A percentile compares a stretch with the other conserved stretches of the same genome.
Evolutionary conservation across 192 early-diverging fungal genomes (phyloP).

Genomic region (Linnemannia zychae): DNA sequence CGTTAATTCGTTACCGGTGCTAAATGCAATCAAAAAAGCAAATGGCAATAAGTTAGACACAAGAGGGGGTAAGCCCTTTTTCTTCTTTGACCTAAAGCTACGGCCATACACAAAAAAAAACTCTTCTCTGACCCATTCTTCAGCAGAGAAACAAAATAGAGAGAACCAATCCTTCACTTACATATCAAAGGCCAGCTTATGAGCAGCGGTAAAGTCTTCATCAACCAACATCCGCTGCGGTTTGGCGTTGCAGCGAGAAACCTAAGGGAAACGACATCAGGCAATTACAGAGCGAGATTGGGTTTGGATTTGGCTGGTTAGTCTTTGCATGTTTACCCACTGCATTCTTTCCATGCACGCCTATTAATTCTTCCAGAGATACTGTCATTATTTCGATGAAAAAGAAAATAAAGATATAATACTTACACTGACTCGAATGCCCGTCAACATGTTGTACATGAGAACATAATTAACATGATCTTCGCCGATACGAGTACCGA

Average conservation of each 20-base stretch:
- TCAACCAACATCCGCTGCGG: conserved; percentile 73
- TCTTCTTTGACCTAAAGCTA: too few relatives aligned
- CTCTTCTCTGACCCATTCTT: background rate
- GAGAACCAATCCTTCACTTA: conserved; percentile 43
- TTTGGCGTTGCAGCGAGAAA: conserved; percentile 89
- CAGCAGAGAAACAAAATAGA: background rate
- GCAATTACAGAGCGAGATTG: background rate
- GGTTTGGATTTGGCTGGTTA: background rate
- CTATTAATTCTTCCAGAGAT: background rate
- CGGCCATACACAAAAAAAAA: too few relatives aligned
- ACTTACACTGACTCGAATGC: conserved; percentile 88
- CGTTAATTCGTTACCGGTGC: conserved; percentile 93
- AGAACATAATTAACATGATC: conserved; percentile 94
- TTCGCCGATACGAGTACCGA: conserved; percentile 90
- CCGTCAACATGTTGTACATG: conserved; percentile 99
- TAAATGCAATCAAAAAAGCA: conserved; percentile 26
- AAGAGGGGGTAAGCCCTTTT: too few relatives aligned
- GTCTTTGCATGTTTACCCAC: background rate
- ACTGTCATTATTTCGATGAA: background rate
- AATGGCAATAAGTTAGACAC: background rate
- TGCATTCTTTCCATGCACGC: background rate
- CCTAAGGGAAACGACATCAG: conserved; percentile 19
- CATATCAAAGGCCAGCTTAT: conserved; percentile 97
- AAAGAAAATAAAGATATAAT: background rate
- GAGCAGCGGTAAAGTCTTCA: conserved; percentile 84